phyloP scores from a whole-genome alignment of 805 yeast genomes.

The Sugiyamaella smithiae region DNA sequence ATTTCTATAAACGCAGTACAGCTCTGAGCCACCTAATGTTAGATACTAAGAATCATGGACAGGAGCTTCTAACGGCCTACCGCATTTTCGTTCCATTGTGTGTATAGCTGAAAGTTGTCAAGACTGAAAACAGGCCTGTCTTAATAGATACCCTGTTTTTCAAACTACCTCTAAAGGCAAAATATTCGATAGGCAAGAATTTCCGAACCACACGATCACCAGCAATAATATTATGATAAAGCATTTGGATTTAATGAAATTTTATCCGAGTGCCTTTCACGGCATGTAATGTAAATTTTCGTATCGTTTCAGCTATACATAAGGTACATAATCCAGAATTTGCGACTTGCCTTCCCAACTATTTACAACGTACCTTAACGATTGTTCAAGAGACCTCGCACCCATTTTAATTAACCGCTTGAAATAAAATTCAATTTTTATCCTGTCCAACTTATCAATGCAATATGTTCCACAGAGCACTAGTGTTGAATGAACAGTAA shows the following conservation, averaged over 20 bases:
- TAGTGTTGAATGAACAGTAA: background rate
- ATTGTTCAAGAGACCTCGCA: background rate
- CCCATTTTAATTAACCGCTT: background rate
- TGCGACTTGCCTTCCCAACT: background rate
- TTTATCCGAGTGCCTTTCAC: too few species aligned
- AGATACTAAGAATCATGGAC: background rate
- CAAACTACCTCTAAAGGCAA: background rate
- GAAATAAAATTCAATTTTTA: background rate
- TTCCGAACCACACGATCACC: too few species aligned
- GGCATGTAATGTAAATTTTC: too few species aligned
- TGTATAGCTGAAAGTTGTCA: background rate
- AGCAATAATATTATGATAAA: too few species aligned
- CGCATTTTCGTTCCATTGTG: background rate
- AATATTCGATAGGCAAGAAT: background rate
- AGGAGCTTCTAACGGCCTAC: background rate
- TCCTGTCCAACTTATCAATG: background rate
- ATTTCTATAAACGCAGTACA: background rate
- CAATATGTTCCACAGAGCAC: background rate
- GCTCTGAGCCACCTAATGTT: background rate
- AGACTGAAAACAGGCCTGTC: background rate
- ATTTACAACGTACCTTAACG: background rate
- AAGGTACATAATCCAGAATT: background rate
- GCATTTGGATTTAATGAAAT: too few species aligned
- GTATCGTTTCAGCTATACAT: too few species aligned
- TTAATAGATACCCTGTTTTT: background rate